These are phyloP conservation scores for Mangifera indica DNA, from an alignment of 345 rosid genomes.

Conservation along the genomic window DNA sequence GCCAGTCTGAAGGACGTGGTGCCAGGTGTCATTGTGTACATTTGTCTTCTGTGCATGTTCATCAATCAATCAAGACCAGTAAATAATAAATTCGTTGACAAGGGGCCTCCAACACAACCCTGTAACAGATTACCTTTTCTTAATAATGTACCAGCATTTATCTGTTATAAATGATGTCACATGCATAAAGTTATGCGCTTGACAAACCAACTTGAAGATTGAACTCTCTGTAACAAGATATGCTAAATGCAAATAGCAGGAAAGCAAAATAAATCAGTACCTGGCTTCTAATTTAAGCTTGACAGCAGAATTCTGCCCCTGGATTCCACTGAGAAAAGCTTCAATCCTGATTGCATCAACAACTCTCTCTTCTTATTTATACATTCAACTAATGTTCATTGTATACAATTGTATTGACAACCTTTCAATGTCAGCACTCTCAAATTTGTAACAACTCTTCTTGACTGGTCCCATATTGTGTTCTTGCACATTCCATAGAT, in stretches of 20 bases:
- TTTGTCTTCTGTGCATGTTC: not conserved
- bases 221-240: not conserved
- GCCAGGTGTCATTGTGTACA: not conserved
- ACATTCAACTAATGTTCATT: constrained; percentile 61
- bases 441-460: constrained; percentile 56
- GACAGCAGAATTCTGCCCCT: constrained; percentile 53
- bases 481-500: constrained; percentile 62
- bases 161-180: not conserved
- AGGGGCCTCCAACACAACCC: not conserved
- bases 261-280: not conserved
- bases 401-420: constrained; percentile 50
- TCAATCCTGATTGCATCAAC: constrained; percentile 57
- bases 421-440: constrained; percentile 44
- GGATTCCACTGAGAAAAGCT: constrained; percentile 67
- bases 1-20: not conserved
- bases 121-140: not conserved
- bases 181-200: not conserved
- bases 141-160: no score
- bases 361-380: constrained; percentile 67
- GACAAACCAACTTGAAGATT: not conserved
- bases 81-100: not conserved
- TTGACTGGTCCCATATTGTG: constrained; percentile 60
- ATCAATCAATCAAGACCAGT: not conserved
- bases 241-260: not conserved
- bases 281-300: constrained; percentile 18